A percentile compares a stretch with the other conserved stretches of the same genome.
phyloP scores from a whole-genome alignment of 2,329 filamentous ascomycete genomes.

The Microdochium bolleyi region DNA sequence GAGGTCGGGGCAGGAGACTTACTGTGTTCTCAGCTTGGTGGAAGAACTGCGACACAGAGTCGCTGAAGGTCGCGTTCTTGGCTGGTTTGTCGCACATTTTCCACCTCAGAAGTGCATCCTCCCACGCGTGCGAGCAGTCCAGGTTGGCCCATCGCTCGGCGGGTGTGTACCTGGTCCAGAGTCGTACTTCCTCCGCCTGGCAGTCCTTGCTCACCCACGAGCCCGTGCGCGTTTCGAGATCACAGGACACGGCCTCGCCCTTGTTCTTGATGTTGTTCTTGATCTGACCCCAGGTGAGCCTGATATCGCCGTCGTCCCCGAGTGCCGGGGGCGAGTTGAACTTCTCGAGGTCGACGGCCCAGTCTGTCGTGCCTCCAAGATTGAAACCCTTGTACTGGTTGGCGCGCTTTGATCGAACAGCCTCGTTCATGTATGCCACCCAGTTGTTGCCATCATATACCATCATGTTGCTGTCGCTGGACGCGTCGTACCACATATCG shows the following conservation, averaged over 20 bases:
- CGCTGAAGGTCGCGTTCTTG: neutral
- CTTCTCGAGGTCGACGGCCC: slow-evolving; percentile 19
- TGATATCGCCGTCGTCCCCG: neutral
- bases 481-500: neutral
- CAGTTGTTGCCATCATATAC: slow-evolving; percentile 14
- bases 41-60: neutral
- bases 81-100: neutral
- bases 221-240: neutral
- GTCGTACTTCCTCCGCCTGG: neutral
- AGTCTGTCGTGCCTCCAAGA: slow-evolving; percentile 23
- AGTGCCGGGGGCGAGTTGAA: neutral
- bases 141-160: neutral
- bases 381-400: slow-evolving; percentile 12
- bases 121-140: neutral
- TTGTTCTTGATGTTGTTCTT: neutral
- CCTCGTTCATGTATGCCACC: slow-evolving; percentile 22
- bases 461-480: slow-evolving; percentile 3
- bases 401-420: slow-evolving; percentile 11
- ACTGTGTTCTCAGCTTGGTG: neutral
- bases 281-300: neutral
- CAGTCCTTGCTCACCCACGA: neutral
- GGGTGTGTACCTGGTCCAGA: neutral
- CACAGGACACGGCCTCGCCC: neutral
- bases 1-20: too few relatives aligned
- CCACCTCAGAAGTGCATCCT: neutral